Conservation (phyloP, 1,284 basidiomycete species). For the Fomitiporia mediterranea region DNA sequence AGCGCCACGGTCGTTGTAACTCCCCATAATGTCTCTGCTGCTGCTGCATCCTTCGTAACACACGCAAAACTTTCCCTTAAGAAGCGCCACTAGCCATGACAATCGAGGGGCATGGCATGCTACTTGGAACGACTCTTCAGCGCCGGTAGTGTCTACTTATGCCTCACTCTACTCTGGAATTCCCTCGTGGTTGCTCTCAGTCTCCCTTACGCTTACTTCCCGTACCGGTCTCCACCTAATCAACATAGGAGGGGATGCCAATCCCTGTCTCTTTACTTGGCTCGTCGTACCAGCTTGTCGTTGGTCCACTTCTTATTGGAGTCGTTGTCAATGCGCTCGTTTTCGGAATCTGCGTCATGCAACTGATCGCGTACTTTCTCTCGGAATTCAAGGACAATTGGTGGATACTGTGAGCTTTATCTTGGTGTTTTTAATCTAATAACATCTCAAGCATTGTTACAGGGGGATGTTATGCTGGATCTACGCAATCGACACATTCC, state of each 20-base stretch:
- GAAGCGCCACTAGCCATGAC: no score
- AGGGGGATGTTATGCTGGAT: constrained; percentile 30
- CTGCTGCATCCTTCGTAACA: no score
- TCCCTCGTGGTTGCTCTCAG: no score
- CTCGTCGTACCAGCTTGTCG: not conserved
- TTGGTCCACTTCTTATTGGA: constrained; percentile 35
- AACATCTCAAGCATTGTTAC: not conserved
- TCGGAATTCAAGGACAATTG: constrained; percentile 22
- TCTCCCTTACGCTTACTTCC: no score
- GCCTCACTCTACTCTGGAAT: no score
- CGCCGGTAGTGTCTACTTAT: no score
- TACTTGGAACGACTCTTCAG: not conserved
- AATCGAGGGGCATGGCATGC: not conserved
- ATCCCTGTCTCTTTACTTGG: no score
- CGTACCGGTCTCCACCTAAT: no score
- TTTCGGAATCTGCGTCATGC: constrained; percentile 28
- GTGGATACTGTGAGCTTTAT: not conserved
- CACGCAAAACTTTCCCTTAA: no score
- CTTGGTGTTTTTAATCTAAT: not conserved
- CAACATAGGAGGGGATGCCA: no score
- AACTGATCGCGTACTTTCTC: constrained; percentile 26
- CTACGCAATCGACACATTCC: constrained; percentile 31
- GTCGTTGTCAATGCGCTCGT: constrained; percentile 30
- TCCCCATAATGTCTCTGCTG: no score
- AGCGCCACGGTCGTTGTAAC: no score